phyloP scores from a whole-genome alignment of 345 rosid genomes.

The Corchorus capsularis region DNA sequence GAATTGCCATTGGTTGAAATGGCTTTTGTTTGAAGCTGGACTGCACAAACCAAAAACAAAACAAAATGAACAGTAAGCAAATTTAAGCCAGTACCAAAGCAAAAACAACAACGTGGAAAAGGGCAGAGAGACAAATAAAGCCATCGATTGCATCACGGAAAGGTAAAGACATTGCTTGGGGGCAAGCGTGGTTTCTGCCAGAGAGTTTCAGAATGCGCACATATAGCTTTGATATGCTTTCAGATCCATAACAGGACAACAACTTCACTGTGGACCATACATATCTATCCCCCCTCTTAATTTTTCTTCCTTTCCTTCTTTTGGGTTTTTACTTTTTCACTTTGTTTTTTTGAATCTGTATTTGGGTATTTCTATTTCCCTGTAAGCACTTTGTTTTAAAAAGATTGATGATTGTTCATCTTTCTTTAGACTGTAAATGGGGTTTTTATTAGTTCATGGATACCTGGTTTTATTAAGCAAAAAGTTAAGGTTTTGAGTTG shows the following conservation, averaged over 20 bases:
- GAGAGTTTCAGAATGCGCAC: constrained; percentile 38
- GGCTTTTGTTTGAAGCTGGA: background rate
- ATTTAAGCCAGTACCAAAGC: constrained; percentile 26
- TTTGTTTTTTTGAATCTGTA: background rate
- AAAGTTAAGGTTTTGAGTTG: constrained; percentile 1
- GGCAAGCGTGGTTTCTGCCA: constrained; percentile 68
- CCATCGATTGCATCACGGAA: constrained; percentile 48
- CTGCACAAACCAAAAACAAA: constrained; percentile 5
- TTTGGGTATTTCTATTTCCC: too few species aligned
- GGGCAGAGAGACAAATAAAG: constrained; percentile 18
- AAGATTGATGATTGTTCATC: background rate
- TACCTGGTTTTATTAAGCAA: constrained; percentile 12
- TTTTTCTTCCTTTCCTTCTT: background rate
- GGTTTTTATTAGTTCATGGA: constrained; percentile 1
- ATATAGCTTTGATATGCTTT: background rate
- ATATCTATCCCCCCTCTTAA: background rate
- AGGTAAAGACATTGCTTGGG: constrained; percentile 59
- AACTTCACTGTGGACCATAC: constrained; percentile 28
- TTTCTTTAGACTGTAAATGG: constrained; percentile 13
- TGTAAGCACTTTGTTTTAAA: background rate
- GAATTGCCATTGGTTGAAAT: constrained; percentile 18
- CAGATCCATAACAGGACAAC: constrained; percentile 31
- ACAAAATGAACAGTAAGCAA: background rate
- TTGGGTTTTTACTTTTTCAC: background rate
- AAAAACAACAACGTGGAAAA: constrained; percentile 20